Percentiles rank a stretch among this genome's conserved stretches.
Conservation (phyloP, 2,329 filamentous ascomycete species). For the Aspergillus novoparasiticus region DNA sequence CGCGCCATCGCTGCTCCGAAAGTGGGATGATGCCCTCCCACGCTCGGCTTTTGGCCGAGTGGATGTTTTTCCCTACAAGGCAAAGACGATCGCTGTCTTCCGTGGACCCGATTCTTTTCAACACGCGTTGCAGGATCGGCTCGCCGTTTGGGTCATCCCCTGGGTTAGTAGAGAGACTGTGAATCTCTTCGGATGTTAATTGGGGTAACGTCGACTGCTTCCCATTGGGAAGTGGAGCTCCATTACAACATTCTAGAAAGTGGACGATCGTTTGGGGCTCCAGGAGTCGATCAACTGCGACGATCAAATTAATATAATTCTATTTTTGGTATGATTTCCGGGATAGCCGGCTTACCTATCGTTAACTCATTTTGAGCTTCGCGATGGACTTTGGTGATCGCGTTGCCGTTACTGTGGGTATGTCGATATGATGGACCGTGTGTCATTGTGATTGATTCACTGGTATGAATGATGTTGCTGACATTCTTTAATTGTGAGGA, state of each 20-base stretch:
- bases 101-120: neutral
- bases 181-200: slow-evolving; percentile 13
- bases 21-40: slow-evolving; percentile 30
- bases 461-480: neutral
- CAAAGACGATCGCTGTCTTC: slow-evolving; percentile 13
- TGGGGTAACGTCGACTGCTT: slow-evolving; percentile 11
- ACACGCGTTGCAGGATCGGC: neutral
- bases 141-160: slow-evolving; percentile 1
- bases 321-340: neutral
- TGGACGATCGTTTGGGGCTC: slow-evolving; percentile 26
- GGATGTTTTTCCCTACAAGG: slow-evolving; percentile 27
- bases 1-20: slow-evolving; percentile 27
- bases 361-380: neutral
- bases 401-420: neutral
- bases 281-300: slow-evolving; percentile 30
- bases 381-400: neutral
- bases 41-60: slow-evolving; percentile 26
- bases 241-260: slow-evolving; percentile 20
- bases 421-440: neutral
- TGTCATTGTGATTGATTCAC: neutral
- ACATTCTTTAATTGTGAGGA: neutral
- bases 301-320: neutral
- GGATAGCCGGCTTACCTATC: neutral
- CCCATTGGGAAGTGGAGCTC: slow-evolving; percentile 21
- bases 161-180: neutral